These are phyloP conservation scores for Metarhizium sp. DNA, from an alignment of 2,329 filamentous ascomycete species.

Conservation along the genomic window DNA sequence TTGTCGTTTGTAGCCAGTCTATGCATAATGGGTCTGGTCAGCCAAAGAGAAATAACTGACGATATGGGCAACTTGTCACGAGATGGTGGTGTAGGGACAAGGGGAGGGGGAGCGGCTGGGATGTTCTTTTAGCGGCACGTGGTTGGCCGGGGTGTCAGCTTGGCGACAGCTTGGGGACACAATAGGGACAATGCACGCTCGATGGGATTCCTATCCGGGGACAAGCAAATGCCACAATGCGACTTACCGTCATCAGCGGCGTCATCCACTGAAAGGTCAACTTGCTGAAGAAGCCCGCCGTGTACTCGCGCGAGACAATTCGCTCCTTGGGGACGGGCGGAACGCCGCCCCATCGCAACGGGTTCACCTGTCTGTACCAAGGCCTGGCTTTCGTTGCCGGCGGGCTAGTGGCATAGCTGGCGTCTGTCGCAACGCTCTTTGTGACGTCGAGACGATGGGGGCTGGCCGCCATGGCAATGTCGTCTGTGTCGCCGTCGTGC, in stretches of 20 bases:
- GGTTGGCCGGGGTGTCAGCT: no score
- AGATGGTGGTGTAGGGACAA: no score
- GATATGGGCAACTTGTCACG: no score
- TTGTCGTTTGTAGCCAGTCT: conserved; percentile 77
- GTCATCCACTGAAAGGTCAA: conserved; percentile 87
- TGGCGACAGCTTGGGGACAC: no score
- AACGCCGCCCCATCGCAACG: conserved; percentile 47
- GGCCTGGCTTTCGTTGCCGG: conserved; percentile 30
- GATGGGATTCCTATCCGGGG: no score
- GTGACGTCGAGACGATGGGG: conserved; percentile 18
- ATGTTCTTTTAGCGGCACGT: no score
- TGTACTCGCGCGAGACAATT: conserved; percentile 56
- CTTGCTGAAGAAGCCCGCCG: conserved; percentile 63
- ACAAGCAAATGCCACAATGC: no score
- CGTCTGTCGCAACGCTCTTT: conserved; percentile 44
- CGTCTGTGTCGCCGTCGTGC: conserved; percentile 10
- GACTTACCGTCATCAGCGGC: conserved; percentile 64
- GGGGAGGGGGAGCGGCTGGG: no score
- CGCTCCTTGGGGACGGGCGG: conserved; percentile 47
- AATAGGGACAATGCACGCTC: no score
- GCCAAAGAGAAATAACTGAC: background rate
- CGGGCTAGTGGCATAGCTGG: conserved; percentile 38
- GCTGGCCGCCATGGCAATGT: background rate
- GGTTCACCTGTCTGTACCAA: conserved; percentile 57
- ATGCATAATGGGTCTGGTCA: background rate